These are phyloP conservation scores for Suillus clintonianus DNA, from an alignment of 768 basidiomycete species.

Conservation along the genomic window DNA sequence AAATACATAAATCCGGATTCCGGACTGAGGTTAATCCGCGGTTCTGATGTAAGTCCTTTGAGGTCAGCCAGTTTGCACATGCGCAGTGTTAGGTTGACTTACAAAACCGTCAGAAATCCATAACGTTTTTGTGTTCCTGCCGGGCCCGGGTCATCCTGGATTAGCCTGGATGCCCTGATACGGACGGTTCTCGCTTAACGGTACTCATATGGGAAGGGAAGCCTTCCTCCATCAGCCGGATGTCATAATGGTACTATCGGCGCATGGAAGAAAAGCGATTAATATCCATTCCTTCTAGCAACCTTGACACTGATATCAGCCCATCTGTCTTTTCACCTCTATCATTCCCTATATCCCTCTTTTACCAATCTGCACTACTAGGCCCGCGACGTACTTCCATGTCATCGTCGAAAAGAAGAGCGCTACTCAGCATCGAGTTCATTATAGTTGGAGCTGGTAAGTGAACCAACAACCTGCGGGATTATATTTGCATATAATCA, in stretches of 20 bases:
- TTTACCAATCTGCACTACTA: background rate
- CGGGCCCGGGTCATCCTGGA: background rate
- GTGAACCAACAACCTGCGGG: background rate
- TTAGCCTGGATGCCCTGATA: background rate
- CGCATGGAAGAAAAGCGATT: conserved; percentile 7
- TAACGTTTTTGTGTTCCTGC: background rate
- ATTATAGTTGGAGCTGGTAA: conserved; percentile 33
- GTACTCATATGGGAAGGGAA: conserved; percentile 1
- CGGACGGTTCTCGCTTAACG: background rate
- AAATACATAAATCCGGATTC: background rate
- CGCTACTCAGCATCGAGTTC: conserved; percentile 29
- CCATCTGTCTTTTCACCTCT: background rate
- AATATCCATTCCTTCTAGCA: conserved; percentile 17
- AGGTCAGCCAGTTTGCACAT: background rate
- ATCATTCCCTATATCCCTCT: background rate
- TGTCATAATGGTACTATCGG: background rate
- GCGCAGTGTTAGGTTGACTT: background rate
- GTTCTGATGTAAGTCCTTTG: background rate
- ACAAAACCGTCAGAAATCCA: background rate
- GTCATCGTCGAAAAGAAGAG: conserved; percentile 19
- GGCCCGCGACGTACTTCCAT: background rate
- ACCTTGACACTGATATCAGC: background rate
- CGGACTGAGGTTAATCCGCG: background rate
- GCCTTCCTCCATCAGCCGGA: background rate
- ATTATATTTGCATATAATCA: background rate